phyloP scores from a whole-genome alignment of 2,329 filamentous ascomycete genomes.

The Didymella exigua region DNA sequence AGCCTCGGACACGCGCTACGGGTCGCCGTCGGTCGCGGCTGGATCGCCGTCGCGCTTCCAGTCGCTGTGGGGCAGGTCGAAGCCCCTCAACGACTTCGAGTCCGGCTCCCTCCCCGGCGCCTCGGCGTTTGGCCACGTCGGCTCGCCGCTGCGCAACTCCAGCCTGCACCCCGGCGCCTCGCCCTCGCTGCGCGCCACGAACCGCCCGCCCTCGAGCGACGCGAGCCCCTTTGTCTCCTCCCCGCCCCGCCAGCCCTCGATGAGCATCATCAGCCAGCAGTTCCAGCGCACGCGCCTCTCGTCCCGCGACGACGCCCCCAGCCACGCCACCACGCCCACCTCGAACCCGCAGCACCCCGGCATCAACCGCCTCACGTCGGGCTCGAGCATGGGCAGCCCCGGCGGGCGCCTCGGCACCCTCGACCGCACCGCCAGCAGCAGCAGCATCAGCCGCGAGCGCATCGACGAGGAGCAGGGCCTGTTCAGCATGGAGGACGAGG shows the following conservation, averaged over 20 bases:
- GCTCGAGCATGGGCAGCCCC: slow-evolving; percentile 40
- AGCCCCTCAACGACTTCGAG: slow-evolving; percentile 55
- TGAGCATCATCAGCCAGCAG: slow-evolving; percentile 67
- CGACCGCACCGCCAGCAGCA: slow-evolving; percentile 49
- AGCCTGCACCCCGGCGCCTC: slow-evolving; percentile 57
- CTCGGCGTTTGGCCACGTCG: slow-evolving; percentile 64
- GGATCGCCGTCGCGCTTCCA: slow-evolving; percentile 68
- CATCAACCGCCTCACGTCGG: slow-evolving; percentile 57
- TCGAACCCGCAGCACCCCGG: slow-evolving; percentile 65
- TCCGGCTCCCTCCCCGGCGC: slow-evolving; percentile 44
- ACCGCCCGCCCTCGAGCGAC: slow-evolving; percentile 55
- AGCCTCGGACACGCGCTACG: slow-evolving; percentile 51
- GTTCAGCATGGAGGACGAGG: slow-evolving; percentile 52
- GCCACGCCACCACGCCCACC: slow-evolving; percentile 18
- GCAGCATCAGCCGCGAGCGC: slow-evolving; percentile 48
- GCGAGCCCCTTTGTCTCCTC: slow-evolving; percentile 59
- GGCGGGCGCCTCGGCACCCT: slow-evolving; percentile 37
- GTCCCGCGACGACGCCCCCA: slow-evolving; percentile 34
- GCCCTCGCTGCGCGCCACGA: slow-evolving; percentile 58
- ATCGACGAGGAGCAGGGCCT: slow-evolving; percentile 52
- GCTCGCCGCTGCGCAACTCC: slow-evolving; percentile 69
- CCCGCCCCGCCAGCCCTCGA: slow-evolving; percentile 62
- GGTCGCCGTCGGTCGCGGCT: slow-evolving; percentile 57
- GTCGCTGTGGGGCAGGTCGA: slow-evolving; percentile 60
- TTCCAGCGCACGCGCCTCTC: slow-evolving; percentile 54